Conservation (phyloP, 345 rosid genomes). For the Carallia pectinifolia region DNA sequence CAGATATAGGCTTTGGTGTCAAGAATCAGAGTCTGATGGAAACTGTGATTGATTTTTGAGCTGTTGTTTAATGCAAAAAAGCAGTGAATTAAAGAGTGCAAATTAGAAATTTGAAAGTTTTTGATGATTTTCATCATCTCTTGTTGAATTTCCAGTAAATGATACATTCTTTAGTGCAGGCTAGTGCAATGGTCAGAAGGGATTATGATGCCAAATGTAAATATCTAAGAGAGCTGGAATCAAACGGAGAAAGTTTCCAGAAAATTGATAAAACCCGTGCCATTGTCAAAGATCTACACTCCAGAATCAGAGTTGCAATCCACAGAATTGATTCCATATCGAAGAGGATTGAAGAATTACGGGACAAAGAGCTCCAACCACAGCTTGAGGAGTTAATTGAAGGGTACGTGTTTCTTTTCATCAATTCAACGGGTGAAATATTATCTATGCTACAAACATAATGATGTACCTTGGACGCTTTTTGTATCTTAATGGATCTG, state of each 20-base stretch:
- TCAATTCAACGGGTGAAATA: neutral
- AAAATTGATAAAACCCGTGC: slow-evolving; percentile 85
- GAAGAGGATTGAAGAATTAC: slow-evolving; percentile 78
- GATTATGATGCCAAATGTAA: slow-evolving; percentile 67
- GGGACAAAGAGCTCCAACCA: slow-evolving; percentile 95
- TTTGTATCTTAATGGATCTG: neutral
- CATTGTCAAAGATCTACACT: slow-evolving; percentile 82
- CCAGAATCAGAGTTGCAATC: slow-evolving; percentile 91
- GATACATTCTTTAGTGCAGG: slow-evolving; percentile 40
- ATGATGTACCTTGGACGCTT: neutral
- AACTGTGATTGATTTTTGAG: too few species aligned
- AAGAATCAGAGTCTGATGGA: too few species aligned
- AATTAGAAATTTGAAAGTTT: too few species aligned
- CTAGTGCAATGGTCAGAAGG: slow-evolving; percentile 68
- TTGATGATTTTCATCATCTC: neutral
- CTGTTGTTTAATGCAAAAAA: too few species aligned
- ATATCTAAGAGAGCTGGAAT: slow-evolving; percentile 66
- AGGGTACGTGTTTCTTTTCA: slow-evolving; percentile 49
- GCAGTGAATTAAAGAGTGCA: too few species aligned
- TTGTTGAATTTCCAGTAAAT: neutral
- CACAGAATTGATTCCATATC: slow-evolving; percentile 89
- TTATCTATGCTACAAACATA: neutral
- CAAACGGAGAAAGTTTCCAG: slow-evolving; percentile 47
- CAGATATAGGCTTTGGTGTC: too few species aligned
- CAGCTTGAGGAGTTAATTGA: slow-evolving; percentile 92